Conservation (phyloP, 2,329 filamentous ascomycete species). For the Akanthomyces uredinophilus region DNA sequence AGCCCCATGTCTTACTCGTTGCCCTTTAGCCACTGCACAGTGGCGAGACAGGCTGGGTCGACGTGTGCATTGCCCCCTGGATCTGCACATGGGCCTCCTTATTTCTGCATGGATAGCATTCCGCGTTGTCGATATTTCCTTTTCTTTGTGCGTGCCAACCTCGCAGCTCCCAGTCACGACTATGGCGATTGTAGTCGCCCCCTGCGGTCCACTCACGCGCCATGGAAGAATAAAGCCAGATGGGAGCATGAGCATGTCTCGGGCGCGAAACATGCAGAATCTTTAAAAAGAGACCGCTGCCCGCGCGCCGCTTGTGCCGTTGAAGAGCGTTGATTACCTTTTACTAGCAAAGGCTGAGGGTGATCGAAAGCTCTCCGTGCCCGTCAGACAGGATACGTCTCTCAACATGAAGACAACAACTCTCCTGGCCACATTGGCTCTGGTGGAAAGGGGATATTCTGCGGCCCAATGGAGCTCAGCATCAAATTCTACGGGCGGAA, state of each 20-base stretch:
- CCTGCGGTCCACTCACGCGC: no score
- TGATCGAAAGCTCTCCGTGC: background rate
- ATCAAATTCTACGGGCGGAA: background rate
- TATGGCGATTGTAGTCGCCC: background rate
- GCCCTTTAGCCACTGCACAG: background rate
- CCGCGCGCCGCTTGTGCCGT: background rate
- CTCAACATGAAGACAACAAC: slow-evolving; percentile 7
- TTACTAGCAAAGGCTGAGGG: background rate
- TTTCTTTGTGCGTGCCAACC: background rate
- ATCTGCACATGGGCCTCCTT: background rate
- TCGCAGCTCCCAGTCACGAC: background rate
- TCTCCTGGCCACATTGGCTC: background rate
- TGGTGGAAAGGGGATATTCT: background rate
- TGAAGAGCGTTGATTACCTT: background rate
- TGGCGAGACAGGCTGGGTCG: background rate
- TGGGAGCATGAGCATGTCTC: background rate
- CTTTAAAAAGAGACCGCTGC: background rate
- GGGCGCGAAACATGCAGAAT: background rate
- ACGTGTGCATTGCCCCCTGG: background rate
- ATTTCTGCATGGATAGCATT: background rate
- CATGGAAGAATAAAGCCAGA: background rate
- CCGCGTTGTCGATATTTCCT: background rate
- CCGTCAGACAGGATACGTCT: background rate
- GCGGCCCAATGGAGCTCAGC: background rate
- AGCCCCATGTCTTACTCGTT: slow-evolving; percentile 1